Base-by-base conservation (phyloP, 257 asterid species). In the Solanum okadae region DNA sequence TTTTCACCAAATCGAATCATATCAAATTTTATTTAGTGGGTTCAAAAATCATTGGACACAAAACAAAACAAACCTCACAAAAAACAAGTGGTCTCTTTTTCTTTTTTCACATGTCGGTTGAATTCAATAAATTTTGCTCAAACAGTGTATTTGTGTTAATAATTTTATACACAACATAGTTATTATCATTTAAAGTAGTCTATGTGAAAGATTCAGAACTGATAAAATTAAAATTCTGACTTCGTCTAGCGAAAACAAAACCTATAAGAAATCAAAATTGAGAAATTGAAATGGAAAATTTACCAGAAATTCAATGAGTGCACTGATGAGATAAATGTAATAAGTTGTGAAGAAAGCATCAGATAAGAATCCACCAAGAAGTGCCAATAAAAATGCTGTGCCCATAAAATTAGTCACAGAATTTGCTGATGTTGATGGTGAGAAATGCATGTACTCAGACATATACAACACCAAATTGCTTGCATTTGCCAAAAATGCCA, bases 331-430 rank as follows among this genome's bases (percentile, higher is more conserved):
- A 90, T 94, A 95, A 85, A 96, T 92, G 63, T 88, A 84, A 59
- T 92, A 97, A 85, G 98, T 92, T 49, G 96, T 95, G 96, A 91
- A 92, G 91, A 94, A 93, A 3, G 99, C 98, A 87, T 97, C 99
- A 1, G 98, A 96, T 20, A 96, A 88, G 89, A 97, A 96, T 31
- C 99, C 99, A 16, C 98, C 99, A 14, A 97, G 94, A 2, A 97
- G 94, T 2, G 99, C 98, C 10, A 96, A 92, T 9, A 95, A 94
- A 70, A 96, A 96, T 33, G 99, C 98, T 2, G 98, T 96, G 37
- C 99, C 99, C 99, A 96, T 96, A 82, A 95, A 96, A 92, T 95
- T 95, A 0, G 99, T 97, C 63, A 96, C 98, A 68, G 98, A 87
- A 90, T 93, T 95, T 6, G 99, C 96, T 1, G 99, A 94, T 46